Evolutionary conservation across 1,139 yeast species (phyloP).

Genomic region (Yamadazyma sp.): DNA sequence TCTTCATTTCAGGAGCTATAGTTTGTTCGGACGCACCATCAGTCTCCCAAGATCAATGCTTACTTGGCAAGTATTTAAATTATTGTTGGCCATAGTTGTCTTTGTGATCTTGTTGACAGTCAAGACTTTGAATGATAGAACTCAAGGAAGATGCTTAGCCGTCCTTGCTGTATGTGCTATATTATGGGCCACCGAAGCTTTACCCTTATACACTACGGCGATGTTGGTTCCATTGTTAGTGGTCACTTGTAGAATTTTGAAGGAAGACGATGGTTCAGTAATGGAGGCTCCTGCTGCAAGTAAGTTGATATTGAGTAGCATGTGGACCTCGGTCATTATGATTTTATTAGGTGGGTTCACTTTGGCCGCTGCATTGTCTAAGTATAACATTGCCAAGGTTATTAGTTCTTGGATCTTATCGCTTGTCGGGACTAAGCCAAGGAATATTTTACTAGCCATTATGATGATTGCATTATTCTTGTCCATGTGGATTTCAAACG

Average conservation of each 20-base stretch:
- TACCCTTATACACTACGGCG: constrained; percentile 69
- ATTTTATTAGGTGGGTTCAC: constrained; percentile 72
- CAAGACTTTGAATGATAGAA: constrained; percentile 66
- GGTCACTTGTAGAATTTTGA: constrained; percentile 53
- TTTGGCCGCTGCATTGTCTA: constrained; percentile 70
- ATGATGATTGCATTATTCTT: constrained; percentile 70
- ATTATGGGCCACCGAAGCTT: constrained; percentile 82
- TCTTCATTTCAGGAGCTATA: constrained; percentile 11
- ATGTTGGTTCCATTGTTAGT: constrained; percentile 62
- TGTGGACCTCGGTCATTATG: constrained; percentile 79
- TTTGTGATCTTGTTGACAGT: constrained; percentile 50
- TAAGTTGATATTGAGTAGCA: constrained; percentile 51
- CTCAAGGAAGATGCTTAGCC: constrained; percentile 77
- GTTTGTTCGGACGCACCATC: constrained; percentile 20
- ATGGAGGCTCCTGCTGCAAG: constrained; percentile 58
- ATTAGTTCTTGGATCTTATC: constrained; percentile 65
- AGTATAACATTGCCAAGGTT: constrained; percentile 67
- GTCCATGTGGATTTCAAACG: constrained; percentile 80
- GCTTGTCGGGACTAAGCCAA: constrained; percentile 66
- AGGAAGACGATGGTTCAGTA: constrained; percentile 54
- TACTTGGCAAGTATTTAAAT: constrained; percentile 42
- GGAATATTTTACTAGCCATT: constrained; percentile 58
- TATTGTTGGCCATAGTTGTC: constrained; percentile 42
- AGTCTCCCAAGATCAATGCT: constrained; percentile 30
- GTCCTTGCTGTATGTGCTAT: constrained; percentile 75